phyloP scores from a whole-genome alignment of 2,329 filamentous ascomycete genomes.

The Colletotrichum godetiae region DNA sequence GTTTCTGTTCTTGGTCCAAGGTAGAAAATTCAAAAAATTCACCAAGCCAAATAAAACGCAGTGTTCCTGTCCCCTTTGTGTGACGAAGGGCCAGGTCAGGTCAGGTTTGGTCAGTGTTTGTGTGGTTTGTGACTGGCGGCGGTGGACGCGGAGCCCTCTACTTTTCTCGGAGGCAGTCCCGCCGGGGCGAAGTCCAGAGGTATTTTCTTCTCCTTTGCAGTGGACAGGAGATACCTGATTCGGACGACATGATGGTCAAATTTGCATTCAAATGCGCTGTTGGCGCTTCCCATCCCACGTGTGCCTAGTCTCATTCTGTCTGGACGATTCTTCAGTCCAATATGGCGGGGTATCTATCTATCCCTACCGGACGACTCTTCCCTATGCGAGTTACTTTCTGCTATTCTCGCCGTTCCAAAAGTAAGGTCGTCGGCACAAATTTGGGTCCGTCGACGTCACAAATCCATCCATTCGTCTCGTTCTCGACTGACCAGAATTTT shows the following conservation, averaged over 20 bases:
- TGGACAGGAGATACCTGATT: background rate
- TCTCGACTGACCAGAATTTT: background rate
- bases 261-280: constrained; percentile 4
- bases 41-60: background rate
- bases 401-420: background rate
- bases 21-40: background rate
- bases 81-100: background rate
- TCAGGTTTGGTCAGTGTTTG: background rate
- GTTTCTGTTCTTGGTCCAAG: background rate
- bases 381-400: background rate
- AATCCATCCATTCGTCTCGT: background rate
- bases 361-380: background rate
- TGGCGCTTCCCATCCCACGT: constrained; percentile 5
- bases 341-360: background rate
- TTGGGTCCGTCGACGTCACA: constrained; percentile 7
- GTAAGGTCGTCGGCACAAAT: background rate
- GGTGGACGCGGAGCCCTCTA: background rate
- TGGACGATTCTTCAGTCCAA: background rate
- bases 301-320: background rate
- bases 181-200: background rate
- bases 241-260: background rate
- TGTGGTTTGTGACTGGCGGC: background rate
- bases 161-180: constrained; percentile 25
- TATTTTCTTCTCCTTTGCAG: background rate
- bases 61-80: background rate